Evolutionary conservation across 179 eudicot genomes (phyloP), one percentile per base, ranked within the genome.

Genomic region (Spinacia oleracea): DNA sequence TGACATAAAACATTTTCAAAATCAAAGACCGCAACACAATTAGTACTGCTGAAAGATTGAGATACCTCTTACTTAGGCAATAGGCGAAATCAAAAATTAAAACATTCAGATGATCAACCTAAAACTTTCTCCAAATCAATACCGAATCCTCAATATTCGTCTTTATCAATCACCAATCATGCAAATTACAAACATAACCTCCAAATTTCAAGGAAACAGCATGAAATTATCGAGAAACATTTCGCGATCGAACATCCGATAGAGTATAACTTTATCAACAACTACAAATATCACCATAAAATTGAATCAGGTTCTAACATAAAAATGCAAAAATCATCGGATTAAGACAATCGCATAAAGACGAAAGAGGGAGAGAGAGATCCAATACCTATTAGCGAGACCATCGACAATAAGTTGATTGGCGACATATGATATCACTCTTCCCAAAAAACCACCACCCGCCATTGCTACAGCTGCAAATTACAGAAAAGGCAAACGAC

Each of bases 351-450:
- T 42, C 31, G 5, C 43, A 15, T 5, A 51, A 15, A 27, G 3
- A 62, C 12, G 25, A 21, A 6, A 27, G 3, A 9, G 35, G 53
- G 56, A 16, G 18, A 23, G 51, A 38, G 23, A 46, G 23, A 50
- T 50, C 8, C 4, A 2, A 60, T 86, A 93, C 98, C 92, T 93
- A 80, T 92, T 87, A 69, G 98, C 90, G 20, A 93, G 92, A 40
- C 93, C 87, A 42, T 83, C 81, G 16, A 92, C 97, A 34, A 93
- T 76, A 53, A 93, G 42, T 86, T 93, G 94, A 20, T 92, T 93
- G 58, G 80, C 88, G 31, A 93, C 91, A 70, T 93, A 92, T 4
- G 91, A 85, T 15, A 93, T 43, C 45, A 90, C 91, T 80, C 91
- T 85, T 81, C 84, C 85, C 62, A 93, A 25, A 80, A 93, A 89